phyloP scores from a whole-genome alignment of 2,329 filamentous ascomycete species.

The Ophiostoma pallidulum region DNA sequence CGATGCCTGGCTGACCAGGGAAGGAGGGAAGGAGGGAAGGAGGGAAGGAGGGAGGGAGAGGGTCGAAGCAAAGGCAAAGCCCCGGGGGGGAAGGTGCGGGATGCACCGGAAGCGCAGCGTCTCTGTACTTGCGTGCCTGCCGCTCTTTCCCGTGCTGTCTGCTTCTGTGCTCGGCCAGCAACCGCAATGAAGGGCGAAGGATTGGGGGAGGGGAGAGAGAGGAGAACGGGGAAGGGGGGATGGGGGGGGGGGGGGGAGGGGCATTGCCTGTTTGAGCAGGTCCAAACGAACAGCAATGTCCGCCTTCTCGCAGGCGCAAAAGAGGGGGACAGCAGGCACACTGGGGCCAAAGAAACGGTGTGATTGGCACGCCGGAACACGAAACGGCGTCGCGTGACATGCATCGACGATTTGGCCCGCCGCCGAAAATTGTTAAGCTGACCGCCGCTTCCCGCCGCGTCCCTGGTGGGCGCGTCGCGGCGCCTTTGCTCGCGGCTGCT shows the following conservation, averaged over 20 bases:
- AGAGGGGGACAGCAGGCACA: too few species aligned
- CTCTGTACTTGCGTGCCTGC: too few species aligned
- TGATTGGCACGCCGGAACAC: not conserved
- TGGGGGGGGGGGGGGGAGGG: too few species aligned
- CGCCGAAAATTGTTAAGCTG: not conserved
- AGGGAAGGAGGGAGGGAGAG: not conserved
- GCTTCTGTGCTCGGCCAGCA: too few species aligned
- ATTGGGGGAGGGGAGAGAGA: too few species aligned
- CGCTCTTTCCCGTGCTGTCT: too few species aligned
- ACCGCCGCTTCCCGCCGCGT: slow-evolving; percentile 1
- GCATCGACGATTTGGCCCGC: not conserved
- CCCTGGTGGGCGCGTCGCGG: not conserved
- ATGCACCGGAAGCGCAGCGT: not conserved
- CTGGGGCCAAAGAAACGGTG: not conserved
- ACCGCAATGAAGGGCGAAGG: too few species aligned
- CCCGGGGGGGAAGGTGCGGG: not conserved
- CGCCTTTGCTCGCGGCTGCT: too few species aligned
- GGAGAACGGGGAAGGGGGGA: too few species aligned
- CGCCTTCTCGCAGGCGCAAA: not conserved
- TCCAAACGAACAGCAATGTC: slow-evolving; percentile 2
- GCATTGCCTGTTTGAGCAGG: slow-evolving; percentile 2
- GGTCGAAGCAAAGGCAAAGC: not conserved
- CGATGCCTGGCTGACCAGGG: not conserved
- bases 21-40: not conserved
- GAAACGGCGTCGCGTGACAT: not conserved